Percentiles rank a stretch among this genome's conserved stretches.
phyloP scores from a whole-genome alignment of 148 eudicot genomes.

The Rhododendron henanense region DNA sequence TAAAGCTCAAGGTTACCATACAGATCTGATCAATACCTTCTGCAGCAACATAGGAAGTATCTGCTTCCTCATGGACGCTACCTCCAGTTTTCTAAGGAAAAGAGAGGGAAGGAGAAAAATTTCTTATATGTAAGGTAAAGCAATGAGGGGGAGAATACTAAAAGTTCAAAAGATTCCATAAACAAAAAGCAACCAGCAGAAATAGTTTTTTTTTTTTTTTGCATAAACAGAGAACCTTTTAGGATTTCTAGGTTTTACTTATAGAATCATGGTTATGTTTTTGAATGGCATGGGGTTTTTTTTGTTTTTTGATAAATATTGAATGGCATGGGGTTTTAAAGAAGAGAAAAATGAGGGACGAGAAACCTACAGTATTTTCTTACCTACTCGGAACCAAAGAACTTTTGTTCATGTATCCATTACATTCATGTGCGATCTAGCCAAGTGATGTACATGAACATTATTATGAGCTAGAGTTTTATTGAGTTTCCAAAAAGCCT shows the following conservation, averaged over 20 bases:
- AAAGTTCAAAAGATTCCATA: background rate
- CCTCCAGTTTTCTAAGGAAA: slow-evolving; percentile 46
- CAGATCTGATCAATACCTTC: slow-evolving; percentile 49
- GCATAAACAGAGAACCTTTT: background rate
- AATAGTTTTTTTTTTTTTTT: background rate
- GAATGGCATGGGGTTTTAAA: background rate
- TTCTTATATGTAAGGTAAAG: background rate
- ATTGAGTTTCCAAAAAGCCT: background rate
- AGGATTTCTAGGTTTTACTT: background rate
- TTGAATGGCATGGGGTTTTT: background rate
- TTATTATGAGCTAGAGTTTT: background rate
- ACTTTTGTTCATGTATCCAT: background rate
- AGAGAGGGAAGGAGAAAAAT: background rate
- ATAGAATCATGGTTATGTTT: background rate
- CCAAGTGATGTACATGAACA: background rate
- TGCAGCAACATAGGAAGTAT: slow-evolving; percentile 51
- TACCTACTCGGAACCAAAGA: background rate
- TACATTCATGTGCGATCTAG: background rate
- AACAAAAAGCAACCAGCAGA: background rate
- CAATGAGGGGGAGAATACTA: background rate
- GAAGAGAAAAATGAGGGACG: background rate
- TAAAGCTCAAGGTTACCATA: slow-evolving; percentile 3
- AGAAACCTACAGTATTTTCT: background rate
- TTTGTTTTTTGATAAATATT: background rate
- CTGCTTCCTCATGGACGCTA: slow-evolving; percentile 59